phyloP scores from a whole-genome alignment of 306 rosid species.

The Fagus sylvatica region DNA sequence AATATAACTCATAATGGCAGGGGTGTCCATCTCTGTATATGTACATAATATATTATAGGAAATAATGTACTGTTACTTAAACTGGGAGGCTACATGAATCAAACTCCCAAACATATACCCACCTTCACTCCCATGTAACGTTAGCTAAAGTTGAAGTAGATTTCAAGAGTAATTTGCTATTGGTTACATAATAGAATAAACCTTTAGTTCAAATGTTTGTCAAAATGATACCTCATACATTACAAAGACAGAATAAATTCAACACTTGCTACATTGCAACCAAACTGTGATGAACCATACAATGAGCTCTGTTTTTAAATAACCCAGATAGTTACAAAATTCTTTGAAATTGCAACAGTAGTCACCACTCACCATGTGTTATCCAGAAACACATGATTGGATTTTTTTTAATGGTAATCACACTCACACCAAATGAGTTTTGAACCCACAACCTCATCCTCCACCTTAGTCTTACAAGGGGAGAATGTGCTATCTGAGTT shows the following conservation, averaged over 20 bases:
- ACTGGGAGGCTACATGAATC: background rate
- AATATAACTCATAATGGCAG: background rate
- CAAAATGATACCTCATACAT: background rate
- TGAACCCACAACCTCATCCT: too few species aligned
- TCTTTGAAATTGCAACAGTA: background rate
- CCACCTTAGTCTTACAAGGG: too few species aligned
- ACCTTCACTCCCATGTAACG: too few species aligned
- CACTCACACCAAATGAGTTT: too few species aligned
- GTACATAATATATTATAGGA: background rate
- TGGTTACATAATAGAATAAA: background rate
- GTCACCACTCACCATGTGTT: conserved; percentile 5
- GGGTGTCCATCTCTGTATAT: background rate
- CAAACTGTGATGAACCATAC: background rate
- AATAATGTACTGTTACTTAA: background rate
- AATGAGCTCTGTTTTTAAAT: background rate
- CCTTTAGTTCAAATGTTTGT: background rate
- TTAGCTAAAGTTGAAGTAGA: background rate
- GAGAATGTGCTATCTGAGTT: too few species aligned
- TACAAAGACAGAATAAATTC: background rate
- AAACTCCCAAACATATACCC: background rate
- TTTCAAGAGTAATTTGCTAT: background rate
- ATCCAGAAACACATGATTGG: background rate
- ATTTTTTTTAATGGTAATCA: too few species aligned
- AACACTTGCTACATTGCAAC: background rate
- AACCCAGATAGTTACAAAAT: background rate